Evolutionary conservation across 176 grass and related monocot genomes (phyloP), one percentile per base, ranked within the genome.

Genomic region (Avena insularis): DNA sequence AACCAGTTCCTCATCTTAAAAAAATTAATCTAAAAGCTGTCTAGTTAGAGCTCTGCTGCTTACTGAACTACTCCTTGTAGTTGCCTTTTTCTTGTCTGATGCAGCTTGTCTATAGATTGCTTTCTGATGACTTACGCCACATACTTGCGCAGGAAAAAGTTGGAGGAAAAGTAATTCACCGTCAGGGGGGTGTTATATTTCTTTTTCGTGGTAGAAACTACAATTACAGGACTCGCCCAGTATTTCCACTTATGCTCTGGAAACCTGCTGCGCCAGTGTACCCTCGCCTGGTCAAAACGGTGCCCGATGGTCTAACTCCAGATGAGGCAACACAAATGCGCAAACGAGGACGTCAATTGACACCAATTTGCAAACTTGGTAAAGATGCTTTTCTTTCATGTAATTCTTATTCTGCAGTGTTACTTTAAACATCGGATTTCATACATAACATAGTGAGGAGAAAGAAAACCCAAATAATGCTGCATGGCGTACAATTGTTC

Each of bases 241-340:
- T 79, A 83, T 98, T 84, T 83, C 96, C 96, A 3, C 96, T 98
- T 89, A 98, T 98, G 96, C 91, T 98, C 27, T 98, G 96, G 96
- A 90, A 85, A 84, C 96, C 96, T 6, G 69, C 88, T 31, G 85
- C 91, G 61, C 91, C 96, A 43, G 90, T 98, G 33, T 98, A 98
- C 88, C 96, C 96, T 61, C 90, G 84, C 17, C 88, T 98, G 85
- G 84, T 98, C 13, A 90, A 91, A 56, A 87, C 70, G 55, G 88
- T 86, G 31, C 96, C 96, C n/a, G 92, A 92, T 78, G 93, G 96
- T 33, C 84, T 94, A 89, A 95, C 93, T 87, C 82, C 82, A 46
- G 90, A 98, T 49, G 90, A 98, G 79, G 90, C 92, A 77, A 64
- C 70, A 84, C 78, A 89, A 53, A 90, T 98, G 85, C 88, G 88